These are phyloP conservation scores for Jatropha curcas DNA, from an alignment of 345 rosid genomes.

Conservation along the genomic window DNA sequence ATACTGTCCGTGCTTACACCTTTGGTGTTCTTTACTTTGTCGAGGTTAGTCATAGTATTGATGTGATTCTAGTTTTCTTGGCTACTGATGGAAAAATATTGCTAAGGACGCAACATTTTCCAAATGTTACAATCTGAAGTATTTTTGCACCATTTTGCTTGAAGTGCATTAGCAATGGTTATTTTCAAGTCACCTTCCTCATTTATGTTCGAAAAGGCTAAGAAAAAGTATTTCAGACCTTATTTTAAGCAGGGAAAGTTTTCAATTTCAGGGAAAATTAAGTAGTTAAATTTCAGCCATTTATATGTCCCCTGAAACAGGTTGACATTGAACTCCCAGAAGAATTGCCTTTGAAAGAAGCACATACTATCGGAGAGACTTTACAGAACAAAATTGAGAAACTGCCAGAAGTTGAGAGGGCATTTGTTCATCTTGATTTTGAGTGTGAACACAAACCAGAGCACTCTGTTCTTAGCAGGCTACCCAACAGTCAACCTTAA, in stretches of 20 bases:
- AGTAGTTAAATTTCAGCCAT: no score
- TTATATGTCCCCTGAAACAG: constrained; percentile 31
- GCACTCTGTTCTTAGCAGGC: constrained; percentile 64
- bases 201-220: background rate
- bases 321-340: constrained; percentile 89
- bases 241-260: background rate
- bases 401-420: constrained; percentile 85
- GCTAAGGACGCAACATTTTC: background rate
- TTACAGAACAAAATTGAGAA: constrained; percentile 80
- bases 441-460: constrained; percentile 94
- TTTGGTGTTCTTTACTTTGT: constrained; percentile 93
- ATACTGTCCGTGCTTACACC: constrained; percentile 92
- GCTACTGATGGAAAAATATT: no score
- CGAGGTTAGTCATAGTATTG: constrained; percentile 63
- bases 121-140: background rate
- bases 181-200: background rate
- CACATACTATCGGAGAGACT: constrained; percentile 76
- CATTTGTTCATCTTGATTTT: constrained; percentile 87
- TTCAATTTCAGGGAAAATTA: background rate
- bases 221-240: background rate
- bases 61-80: background rate
- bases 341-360: constrained; percentile 70
- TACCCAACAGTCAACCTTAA: constrained; percentile 48
- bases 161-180: background rate
- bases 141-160: constrained; percentile 5